Conservation (phyloP, 2,329 filamentous ascomycete genomes). For the Xylariaceae sp. region DNA sequence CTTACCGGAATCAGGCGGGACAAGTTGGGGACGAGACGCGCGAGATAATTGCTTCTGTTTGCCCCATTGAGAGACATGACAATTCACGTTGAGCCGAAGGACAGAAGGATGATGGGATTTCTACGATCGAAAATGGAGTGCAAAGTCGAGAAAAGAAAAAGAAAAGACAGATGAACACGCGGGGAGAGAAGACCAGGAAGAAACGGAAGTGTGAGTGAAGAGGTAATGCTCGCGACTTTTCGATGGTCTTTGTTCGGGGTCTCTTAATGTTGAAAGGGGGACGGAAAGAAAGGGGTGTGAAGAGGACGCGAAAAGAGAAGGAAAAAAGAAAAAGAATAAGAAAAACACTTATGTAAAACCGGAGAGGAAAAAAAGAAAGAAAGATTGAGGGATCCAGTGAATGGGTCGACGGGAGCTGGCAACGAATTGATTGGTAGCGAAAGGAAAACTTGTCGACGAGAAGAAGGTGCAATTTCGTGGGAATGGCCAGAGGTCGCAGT, state of each 20-base stretch:
- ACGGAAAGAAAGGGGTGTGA: neutral
- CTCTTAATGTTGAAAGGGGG: neutral
- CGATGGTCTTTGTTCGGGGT: neutral
- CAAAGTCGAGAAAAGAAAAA: neutral
- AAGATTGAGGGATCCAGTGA: neutral
- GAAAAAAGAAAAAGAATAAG: neutral
- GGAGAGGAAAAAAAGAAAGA: constrained; percentile 8
- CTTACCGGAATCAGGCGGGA: constrained; percentile 13
- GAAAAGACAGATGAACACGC: neutral
- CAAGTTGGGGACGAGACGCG: constrained; percentile 10
- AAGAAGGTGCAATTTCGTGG: constrained; percentile 2
- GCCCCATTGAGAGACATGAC: constrained; percentile 12
- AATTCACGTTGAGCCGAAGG: neutral
- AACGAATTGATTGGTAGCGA: constrained; percentile 1
- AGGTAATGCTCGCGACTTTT: neutral
- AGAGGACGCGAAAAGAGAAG: constrained; percentile 3
- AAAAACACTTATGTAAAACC: constrained; percentile 4
- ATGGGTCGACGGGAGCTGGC: neutral
- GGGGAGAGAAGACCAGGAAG: neutral
- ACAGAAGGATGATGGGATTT: too few relatives aligned
- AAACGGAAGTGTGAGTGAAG: neutral
- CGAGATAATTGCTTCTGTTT: constrained; percentile 12
- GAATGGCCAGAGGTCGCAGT: neutral
- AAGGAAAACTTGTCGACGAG: constrained; percentile 1
- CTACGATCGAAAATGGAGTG: neutral